phyloP scores from a whole-genome alignment of 768 basidiomycete species.

The Ramaria sp. region DNA sequence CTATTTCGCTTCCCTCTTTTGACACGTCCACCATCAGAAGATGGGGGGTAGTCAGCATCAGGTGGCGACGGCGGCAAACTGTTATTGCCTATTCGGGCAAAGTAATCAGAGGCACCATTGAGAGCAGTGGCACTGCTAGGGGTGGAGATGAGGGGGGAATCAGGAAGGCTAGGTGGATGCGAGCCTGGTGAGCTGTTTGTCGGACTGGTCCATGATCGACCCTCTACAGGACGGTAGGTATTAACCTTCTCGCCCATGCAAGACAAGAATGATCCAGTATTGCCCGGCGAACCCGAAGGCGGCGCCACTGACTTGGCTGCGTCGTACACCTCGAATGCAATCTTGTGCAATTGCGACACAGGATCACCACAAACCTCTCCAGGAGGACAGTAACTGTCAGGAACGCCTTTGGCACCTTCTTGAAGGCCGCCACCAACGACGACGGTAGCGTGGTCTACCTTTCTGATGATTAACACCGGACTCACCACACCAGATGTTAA shows the following conservation, averaged over 20 bases:
- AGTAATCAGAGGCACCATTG: conserved; percentile 49
- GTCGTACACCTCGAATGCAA: conserved; percentile 88
- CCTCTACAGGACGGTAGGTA: conserved; percentile 77
- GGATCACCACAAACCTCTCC: conserved; percentile 91
- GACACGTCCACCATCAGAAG: conserved; percentile 79
- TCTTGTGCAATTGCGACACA: conserved; percentile 92
- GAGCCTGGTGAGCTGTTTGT: conserved; percentile 26
- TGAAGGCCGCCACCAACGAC: conserved; percentile 87
- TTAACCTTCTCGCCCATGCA: conserved; percentile 94
- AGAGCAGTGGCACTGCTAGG: conserved; percentile 30
- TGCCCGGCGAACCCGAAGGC: conserved; percentile 68
- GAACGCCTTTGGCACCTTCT: conserved; percentile 77
- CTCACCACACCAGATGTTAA: conserved; percentile 89
- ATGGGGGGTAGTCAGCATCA: conserved; percentile 50
- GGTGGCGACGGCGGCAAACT: conserved; percentile 65
- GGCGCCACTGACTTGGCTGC: conserved; percentile 48
- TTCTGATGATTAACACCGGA: conserved; percentile 87
- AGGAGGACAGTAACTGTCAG: conserved; percentile 70
- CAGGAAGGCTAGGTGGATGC: conserved; percentile 50
- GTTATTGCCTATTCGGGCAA: conserved; percentile 38
- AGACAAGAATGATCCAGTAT: conserved; percentile 73
- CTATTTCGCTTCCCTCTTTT: conserved; percentile 64
- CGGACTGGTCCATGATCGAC: conserved; percentile 62
- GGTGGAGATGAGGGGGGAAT: conserved; percentile 60
- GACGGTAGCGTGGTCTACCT: conserved; percentile 83